Evolutionary conservation across 306 rosid genomes (phyloP).

Genomic region (Cucurbita argyrosperma): DNA sequence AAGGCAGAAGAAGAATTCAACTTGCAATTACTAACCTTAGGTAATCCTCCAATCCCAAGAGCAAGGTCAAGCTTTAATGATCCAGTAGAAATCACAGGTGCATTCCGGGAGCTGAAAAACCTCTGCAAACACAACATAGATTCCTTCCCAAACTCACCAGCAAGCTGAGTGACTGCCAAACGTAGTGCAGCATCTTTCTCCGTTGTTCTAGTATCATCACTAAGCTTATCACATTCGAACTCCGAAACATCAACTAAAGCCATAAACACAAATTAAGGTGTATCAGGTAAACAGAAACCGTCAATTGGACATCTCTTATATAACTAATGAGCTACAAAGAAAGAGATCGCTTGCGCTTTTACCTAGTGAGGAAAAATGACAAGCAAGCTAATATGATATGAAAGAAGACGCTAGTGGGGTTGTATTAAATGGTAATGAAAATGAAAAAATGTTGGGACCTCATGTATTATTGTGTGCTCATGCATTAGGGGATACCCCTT

Average conservation of each 20-base stretch:
- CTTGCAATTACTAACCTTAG: conserved; percentile 34
- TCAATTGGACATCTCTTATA: not conserved
- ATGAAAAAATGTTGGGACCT: too few species aligned
- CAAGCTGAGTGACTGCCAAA: conserved; percentile 46
- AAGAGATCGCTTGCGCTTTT: conserved; percentile 3
- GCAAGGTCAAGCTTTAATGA: conserved; percentile 79
- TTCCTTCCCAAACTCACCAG: conserved; percentile 49
- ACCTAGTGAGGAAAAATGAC: conserved; percentile 32
- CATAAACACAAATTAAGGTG: not conserved
- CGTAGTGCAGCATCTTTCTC: conserved; percentile 49
- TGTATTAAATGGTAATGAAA: too few species aligned
- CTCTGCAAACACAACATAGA: conserved; percentile 44
- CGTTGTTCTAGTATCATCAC: conserved; percentile 44
- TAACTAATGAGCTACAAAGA: not conserved
- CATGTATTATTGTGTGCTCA: too few species aligned
- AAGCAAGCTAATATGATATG: too few species aligned
- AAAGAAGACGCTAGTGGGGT: too few species aligned
- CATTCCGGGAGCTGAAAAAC: conserved; percentile 37
- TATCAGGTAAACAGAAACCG: not conserved
- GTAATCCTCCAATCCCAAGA: conserved; percentile 79
- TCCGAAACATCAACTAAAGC: conserved; percentile 31
- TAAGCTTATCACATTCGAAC: conserved; percentile 30
- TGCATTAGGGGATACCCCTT: too few species aligned
- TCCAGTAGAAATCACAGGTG: conserved; percentile 53
- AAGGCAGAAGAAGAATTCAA: not conserved